These are phyloP conservation scores for Stagonosporopsis cucurbitacearum DNA, from an alignment of 2,329 filamentous ascomycete genomes.

Conservation along the genomic window DNA sequence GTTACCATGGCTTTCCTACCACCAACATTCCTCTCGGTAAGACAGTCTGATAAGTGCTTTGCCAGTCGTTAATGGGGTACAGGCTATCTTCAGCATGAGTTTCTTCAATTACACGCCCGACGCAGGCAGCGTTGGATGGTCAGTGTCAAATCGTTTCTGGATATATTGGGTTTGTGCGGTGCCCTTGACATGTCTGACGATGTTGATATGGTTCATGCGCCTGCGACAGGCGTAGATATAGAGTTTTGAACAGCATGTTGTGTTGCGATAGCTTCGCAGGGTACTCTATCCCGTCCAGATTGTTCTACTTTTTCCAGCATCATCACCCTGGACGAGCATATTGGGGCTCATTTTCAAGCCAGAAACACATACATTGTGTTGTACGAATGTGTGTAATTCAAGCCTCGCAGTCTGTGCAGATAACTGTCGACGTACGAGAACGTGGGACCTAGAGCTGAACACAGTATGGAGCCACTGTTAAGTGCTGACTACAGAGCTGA, in stretches of 20 bases:
- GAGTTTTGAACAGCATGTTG: neutral
- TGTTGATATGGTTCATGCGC: conserved; percentile 19
- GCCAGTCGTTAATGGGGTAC: neutral
- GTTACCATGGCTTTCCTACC: conserved; percentile 34
- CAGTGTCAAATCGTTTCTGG: conserved; percentile 28
- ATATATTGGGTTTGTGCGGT: conserved; percentile 28
- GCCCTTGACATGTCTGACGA: conserved; percentile 24
- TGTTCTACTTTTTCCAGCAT: no score
- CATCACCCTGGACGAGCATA: no score
- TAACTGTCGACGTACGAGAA: no score
- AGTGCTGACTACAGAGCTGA: no score
- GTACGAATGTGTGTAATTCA: no score
- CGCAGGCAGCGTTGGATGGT: conserved; percentile 14
- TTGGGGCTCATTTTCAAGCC: no score
- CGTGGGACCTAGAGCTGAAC: no score
- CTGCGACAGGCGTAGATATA: neutral
- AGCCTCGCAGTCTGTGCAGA: no score
- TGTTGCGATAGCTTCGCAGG: neutral
- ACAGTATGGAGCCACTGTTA: no score
- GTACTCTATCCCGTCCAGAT: no score
- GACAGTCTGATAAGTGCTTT: neutral
- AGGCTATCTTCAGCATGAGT: conserved; percentile 34
- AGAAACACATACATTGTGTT: no score
- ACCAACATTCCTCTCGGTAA: conserved; percentile 28
- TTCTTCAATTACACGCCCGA: conserved; percentile 27